Percentiles rank a stretch among this genome's conserved stretches.
Evolutionary conservation across 2,329 filamentous ascomycete genomes (phyloP).

Genomic region (Aspergillus phoenicis): DNA sequence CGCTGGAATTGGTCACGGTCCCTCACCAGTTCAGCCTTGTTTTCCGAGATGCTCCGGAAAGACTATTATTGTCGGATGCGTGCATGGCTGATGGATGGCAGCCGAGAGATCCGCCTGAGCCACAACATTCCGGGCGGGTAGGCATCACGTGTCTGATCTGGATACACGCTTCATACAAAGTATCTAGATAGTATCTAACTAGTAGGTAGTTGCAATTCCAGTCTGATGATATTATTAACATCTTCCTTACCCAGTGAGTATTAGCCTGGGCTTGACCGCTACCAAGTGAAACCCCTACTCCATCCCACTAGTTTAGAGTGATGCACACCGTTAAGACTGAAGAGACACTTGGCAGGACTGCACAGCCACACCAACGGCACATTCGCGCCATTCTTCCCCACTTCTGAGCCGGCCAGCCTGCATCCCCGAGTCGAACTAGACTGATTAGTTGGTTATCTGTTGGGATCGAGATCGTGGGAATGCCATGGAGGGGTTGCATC

Average conservation of each 20-base stretch:
- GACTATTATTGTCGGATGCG: neutral
- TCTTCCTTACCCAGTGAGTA: neutral
- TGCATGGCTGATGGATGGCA: neutral
- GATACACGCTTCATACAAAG: no score
- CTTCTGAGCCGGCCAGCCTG: neutral
- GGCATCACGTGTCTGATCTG: no score
- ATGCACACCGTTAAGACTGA: neutral
- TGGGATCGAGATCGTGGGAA: neutral
- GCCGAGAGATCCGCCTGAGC: neutral
- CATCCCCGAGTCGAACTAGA: no score
- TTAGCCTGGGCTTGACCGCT: neutral
- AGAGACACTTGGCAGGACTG: neutral
- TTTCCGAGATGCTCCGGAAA: neutral
- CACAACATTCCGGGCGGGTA: neutral
- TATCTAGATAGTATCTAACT: no score
- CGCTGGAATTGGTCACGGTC: neutral
- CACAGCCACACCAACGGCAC: conserved; percentile 2
- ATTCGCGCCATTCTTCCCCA: neutral
- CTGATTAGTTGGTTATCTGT: neutral
- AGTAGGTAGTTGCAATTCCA: neutral
- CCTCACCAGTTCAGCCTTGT: neutral
- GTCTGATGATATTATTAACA: neutral
- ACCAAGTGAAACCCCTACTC: neutral
- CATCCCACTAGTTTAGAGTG: neutral
- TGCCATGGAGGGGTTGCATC: neutral